Evolutionary conservation across 768 basidiomycete species (phyloP), one percentile per base, ranked within the genome.

Genomic region (Ramaria sp.): DNA sequence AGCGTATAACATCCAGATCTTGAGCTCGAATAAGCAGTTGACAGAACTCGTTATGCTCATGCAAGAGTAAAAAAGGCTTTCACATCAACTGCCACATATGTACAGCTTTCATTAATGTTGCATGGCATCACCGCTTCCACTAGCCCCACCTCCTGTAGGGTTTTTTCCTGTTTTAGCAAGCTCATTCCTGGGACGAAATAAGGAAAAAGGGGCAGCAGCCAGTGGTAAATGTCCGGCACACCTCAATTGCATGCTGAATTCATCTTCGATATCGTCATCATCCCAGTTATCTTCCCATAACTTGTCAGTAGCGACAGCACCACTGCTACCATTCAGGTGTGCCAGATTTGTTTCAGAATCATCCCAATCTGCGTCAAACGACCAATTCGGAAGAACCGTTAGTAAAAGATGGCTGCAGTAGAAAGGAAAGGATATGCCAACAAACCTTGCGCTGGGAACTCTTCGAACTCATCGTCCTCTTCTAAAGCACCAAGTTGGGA

Each of bases 271-370:
- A 69, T 98, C 95, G 70, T 99, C 96, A 62, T 99, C 96, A 63
- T 99, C 96, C 96, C 96, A 99, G 66, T 97, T 97, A 62, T 98
- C 96, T 73, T 99, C 96, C 96, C 96, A 99, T 10, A 99, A 73
- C 63, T 92, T 89, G 68, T 96, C 84, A 16, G 88, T 87, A 39
- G 84, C 84, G 61, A 82, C 83, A 3, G 84, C 88, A 12, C 75
- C 81, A 3, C 85, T 86, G 2, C 81, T 76, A 18, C 85, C 84
- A 39, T 78, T 80, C 43, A 91, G 70, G 64, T 89, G 85, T 13
- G 85, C 84, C 24, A 92, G 69, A 66, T 89, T 85, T 1, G 89
- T 92, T 61, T 88, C 75, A 0, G 85, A 81, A 64, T 91, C 87
- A 48, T 91, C 84, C 89, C 89, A 92, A 62, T 92, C 89, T 92